Evolutionary conservation across 495 filamentous ascomycete species (phyloP).

Genomic region (Trypethelium eluteriae): DNA sequence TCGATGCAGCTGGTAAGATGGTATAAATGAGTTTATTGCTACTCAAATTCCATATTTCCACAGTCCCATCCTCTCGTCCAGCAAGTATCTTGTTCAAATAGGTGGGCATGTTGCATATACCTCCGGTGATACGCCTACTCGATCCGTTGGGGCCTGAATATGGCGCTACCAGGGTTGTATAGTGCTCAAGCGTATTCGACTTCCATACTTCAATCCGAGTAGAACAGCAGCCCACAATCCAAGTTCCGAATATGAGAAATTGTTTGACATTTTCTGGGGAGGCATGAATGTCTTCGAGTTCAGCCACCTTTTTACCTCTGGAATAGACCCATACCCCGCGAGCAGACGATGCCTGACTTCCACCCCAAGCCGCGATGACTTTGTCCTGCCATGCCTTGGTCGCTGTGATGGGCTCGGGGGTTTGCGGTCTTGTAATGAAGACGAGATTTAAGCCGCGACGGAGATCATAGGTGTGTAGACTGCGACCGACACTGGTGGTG

Average conservation of each 20-base stretch:
- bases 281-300: conserved; percentile 56
- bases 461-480: conserved; percentile 90
- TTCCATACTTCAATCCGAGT: conserved; percentile 84
- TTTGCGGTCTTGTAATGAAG: conserved; percentile 85
- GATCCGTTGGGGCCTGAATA: conserved; percentile 27
- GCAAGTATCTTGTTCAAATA: conserved; percentile 93
- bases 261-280: conserved; percentile 62
- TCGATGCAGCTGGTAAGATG: conserved; percentile 58
- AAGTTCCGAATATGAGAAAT: conserved; percentile 77
- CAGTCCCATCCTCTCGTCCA: conserved; percentile 73
- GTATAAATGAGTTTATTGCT: conserved; percentile 84
- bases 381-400: conserved; percentile 81
- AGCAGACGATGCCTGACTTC: conserved; percentile 39
- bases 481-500: conserved; percentile 83
- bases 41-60: conserved; percentile 96
- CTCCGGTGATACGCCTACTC: conserved; percentile 54
- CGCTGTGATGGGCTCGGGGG: conserved; percentile 75
- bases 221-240: conserved; percentile 74
- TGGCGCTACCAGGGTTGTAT: conserved; percentile 61
- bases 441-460: conserved; percentile 80
- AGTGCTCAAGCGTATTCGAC: conserved; percentile 72
- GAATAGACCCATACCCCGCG: conserved; percentile 90
- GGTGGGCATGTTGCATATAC: conserved; percentile 76
- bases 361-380: conserved; percentile 79
- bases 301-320: conserved; percentile 76